phyloP scores from a whole-genome alignment of 164 flowering plant species.

The Brasenia schreberi region DNA sequence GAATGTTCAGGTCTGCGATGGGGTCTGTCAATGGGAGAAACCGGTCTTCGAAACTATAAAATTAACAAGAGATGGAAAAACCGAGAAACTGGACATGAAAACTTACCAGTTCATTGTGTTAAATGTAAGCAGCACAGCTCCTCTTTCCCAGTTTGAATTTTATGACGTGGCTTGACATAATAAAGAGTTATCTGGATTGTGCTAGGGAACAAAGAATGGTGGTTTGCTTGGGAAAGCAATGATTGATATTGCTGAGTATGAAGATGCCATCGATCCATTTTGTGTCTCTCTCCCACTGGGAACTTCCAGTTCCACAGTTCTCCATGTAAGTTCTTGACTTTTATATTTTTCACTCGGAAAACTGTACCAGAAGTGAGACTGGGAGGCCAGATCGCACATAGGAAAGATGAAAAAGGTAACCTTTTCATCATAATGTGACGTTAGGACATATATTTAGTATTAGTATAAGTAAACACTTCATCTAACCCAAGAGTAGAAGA shows the following conservation, averaged over 20 bases:
- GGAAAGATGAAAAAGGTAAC: not conserved
- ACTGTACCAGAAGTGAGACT: slow-evolving; percentile 2
- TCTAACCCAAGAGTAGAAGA: not conserved
- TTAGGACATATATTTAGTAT: too few relatives aligned
- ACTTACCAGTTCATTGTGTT: slow-evolving; percentile 51
- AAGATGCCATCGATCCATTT: slow-evolving; percentile 38
- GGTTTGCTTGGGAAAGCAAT: slow-evolving; percentile 66
- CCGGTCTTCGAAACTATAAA: slow-evolving; percentile 67
- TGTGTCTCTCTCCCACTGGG: slow-evolving; percentile 55
- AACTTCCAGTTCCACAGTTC: slow-evolving; percentile 37
- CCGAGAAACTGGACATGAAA: slow-evolving; percentile 60
- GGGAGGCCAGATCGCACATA: too few relatives aligned
- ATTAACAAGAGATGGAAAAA: slow-evolving; percentile 44
- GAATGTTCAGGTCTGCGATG: slow-evolving; percentile 48
- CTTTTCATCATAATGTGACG: not conserved
- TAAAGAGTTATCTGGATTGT: not conserved
- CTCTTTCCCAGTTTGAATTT: not conserved
- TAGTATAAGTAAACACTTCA: not conserved
- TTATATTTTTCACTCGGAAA: slow-evolving; percentile 6
- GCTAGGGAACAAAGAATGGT: slow-evolving; percentile 70
- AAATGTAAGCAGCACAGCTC: slow-evolving; percentile 25
- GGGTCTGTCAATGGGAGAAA: slow-evolving; percentile 66
- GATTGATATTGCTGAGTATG: slow-evolving; percentile 65
- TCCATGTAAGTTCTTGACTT: slow-evolving; percentile 45
- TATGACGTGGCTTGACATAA: not conserved